phyloP scores from a whole-genome alignment of 169 alveolate genomes.

The Babesia ovata region DNA sequence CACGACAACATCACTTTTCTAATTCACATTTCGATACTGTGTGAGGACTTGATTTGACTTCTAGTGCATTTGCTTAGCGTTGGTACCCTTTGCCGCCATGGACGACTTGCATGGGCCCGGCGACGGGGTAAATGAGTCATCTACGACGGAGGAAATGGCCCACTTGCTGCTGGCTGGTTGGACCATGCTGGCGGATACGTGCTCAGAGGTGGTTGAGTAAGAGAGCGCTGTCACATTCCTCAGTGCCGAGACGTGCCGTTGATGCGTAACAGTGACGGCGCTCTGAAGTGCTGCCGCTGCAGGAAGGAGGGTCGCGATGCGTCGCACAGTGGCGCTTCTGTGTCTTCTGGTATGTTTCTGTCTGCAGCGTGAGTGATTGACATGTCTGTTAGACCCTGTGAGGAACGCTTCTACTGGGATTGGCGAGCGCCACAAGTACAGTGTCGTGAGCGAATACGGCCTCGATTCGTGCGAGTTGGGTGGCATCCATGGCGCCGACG shows the following conservation, averaged over 20 bases:
- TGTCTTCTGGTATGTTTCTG: not conserved
- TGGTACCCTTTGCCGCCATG: not conserved
- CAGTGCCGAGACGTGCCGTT: conserved; percentile 68
- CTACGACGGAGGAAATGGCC: conserved; percentile 58
- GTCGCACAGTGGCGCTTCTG: not conserved
- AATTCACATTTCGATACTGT: not conserved
- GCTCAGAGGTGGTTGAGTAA: conserved; percentile 21
- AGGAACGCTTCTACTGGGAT: not conserved
- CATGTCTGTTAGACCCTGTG: not conserved
- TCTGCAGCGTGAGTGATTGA: not conserved
- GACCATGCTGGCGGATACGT: conserved; percentile 66
- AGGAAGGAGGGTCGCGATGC: not conserved
- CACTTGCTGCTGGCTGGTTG: conserved; percentile 60
- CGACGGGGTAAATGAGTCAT: not conserved
- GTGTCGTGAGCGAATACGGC: conserved; percentile 31
- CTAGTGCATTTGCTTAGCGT: not conserved
- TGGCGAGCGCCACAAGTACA: conserved; percentile 15
- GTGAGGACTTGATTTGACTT: not conserved
- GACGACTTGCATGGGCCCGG: not conserved
- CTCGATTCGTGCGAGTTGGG: conserved; percentile 16
- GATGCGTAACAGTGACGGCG: conserved; percentile 62
- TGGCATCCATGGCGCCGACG: conserved; percentile 24
- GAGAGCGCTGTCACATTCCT: not conserved
- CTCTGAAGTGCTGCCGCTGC: conserved; percentile 56
- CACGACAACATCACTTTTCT: too few relatives aligned